Evolutionary conservation across 768 basidiomycete species (phyloP), one percentile per base, ranked within the genome.

Genomic region (Auricularia cornea): DNA sequence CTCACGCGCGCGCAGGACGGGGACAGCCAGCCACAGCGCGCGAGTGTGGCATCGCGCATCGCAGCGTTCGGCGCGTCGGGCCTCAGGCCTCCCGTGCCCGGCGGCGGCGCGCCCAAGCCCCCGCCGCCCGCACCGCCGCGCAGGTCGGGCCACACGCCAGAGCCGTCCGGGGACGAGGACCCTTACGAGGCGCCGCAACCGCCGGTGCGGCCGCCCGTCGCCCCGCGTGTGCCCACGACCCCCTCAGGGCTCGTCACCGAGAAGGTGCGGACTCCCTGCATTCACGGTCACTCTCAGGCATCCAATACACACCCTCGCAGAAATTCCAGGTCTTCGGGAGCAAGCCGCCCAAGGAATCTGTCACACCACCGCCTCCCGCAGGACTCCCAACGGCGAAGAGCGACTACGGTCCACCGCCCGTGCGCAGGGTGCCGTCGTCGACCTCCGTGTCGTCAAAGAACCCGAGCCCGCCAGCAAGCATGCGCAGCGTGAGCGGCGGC

Each of bases 401-500:
- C 56, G 68, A 66, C 23, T 85, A 79, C 62, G 80, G 75, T 12
- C 81, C 87, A 6, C 86, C 87, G 30, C 86, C 85, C 0, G 70
- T 74, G 48, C 75, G 83, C 29, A 75, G 73, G n/a, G 68, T 70
- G 23, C 65, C 65, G 29, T 56, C 69, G 3, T 72, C 74, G 64
- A 18, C n/a, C 65, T 26, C 32, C 63, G 33, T 30, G 68, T 0
- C 35, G 62, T 11, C 54, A 66, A n/a, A 68, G 73, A 1, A 68
- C 68, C 18, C 65, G 69, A 59, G 63, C 69, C 40, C 73, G 67
- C 63, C 70, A 57, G 72, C 69, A 70, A 5, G 74, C 75, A 40
- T 75, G 72, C 74, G 26, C 74, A 65, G 31, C 67, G 64, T 5
- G 72, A 72, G 61, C 72, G 54, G 26, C 28, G 30, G 54, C 28